Evolutionary conservation across 257 asterid species (phyloP).

Genomic region (Solanum appendiculatum): DNA sequence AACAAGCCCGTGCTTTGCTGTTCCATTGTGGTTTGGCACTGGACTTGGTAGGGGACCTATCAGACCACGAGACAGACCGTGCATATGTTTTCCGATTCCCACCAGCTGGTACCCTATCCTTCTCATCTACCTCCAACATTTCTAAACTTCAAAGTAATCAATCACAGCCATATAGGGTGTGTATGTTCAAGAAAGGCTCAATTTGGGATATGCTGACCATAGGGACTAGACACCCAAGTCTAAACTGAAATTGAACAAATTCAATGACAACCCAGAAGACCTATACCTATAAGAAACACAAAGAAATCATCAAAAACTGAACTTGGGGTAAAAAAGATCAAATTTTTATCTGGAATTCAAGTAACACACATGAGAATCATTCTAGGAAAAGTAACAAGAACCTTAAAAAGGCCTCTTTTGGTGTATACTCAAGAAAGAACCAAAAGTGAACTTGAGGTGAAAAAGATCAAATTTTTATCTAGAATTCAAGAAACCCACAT

Average conservation of each 20-base stretch:
- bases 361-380: background rate
- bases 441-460: background rate
- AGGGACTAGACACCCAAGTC: background rate
- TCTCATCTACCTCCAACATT: constrained; percentile 7
- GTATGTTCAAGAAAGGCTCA: constrained; percentile 14
- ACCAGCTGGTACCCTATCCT: constrained; percentile 32
- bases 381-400: background rate
- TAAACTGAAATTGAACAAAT: background rate
- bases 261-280: background rate
- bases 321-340: background rate
- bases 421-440: background rate
- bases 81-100: constrained; percentile 42
- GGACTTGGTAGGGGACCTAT: constrained; percentile 52
- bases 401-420: background rate
- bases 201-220: background rate
- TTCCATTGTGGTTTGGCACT: constrained; percentile 63
- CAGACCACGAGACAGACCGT: constrained; percentile 76
- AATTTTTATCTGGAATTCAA: constrained; percentile 3
- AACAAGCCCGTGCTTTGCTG: constrained; percentile 78
- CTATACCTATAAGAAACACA: background rate
- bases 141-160: constrained; percentile 32
- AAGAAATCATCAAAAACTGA: background rate
- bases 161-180: constrained; percentile 17
- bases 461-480: constrained; percentile 2
- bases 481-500: background rate